Evolutionary conservation across 306 rosid genomes (phyloP), one percentile per base, ranked within the genome.

Genomic region (Trichosanthes cucumerina): DNA sequence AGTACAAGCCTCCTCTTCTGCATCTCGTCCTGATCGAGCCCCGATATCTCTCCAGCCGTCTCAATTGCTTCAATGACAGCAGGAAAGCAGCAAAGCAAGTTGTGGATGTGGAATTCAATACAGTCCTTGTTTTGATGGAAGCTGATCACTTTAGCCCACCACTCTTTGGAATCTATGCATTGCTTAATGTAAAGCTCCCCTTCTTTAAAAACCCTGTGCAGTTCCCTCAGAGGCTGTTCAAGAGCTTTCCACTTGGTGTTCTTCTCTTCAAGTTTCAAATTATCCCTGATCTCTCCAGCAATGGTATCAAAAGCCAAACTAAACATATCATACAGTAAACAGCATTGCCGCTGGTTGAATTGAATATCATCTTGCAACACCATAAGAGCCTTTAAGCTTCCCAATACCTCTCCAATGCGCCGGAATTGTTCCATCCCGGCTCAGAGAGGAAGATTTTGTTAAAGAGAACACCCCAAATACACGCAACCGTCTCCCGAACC

Each of bases 401-500:
- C 99, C 54, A 93, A 76, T 54, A 90, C 93, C 93, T 96, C 99
- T 39, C 99, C 99, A 5, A 96, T 87, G 26, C 82, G 98, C 92
- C 99, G 98, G 92, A 91, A 91, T 72, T 93, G 96, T 79, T 96
- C 99, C 99, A 96, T 96, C 88, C 92, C 89, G 81, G 85, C 80
- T 49, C 57, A 75, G 76, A 59, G 60, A 60, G 70, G 14, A 75
- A 9, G 5, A 13, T 6, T 36, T 18, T 33, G 39, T 44, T 2
- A 12, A 52, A 21, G 47, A 33, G 7, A 8, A 14, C 16, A 13
- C 77, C 23, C 14, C 5, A 72, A 72, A 74, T 4, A 8, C 39
- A 72, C 43, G 1, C 9, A 74, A 50, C 26, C 60, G 43, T 19
- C 44, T 31, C 78, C 14, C 44, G 2, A 47, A 24, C 36, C 59